These are phyloP conservation scores for Epichloe baconii DNA, from an alignment of 2,329 filamentous ascomycete species.

Conservation along the genomic window DNA sequence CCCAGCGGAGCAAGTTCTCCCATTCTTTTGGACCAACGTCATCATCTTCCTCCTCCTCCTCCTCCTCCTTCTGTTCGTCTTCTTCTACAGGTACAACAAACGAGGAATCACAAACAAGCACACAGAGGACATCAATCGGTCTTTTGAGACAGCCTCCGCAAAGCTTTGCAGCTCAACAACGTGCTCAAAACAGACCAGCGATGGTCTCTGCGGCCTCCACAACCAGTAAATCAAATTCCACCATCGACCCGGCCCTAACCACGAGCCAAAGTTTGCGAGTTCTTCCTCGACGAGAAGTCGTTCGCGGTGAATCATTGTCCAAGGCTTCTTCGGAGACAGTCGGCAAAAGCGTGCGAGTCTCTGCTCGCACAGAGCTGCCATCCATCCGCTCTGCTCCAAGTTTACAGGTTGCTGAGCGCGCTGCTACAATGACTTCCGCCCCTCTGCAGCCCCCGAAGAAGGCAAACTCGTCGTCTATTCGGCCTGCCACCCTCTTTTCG, in stretches of 20 bases:
- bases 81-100: neutral
- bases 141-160: conserved; percentile 43
- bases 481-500: conserved; percentile 40
- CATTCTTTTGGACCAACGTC: conserved; percentile 1
- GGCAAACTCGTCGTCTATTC: conserved; percentile 18
- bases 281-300: conserved; percentile 16
- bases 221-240: conserved; percentile 16
- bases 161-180: conserved; percentile 54
- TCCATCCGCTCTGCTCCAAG: conserved; percentile 14
- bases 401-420: conserved; percentile 18
- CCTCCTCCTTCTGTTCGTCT: conserved; percentile 5
- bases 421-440: conserved; percentile 15
- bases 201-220: conserved; percentile 12
- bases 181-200: conserved; percentile 39
- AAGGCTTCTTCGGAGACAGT: conserved; percentile 13
- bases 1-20: conserved; percentile 2
- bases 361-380: conserved; percentile 16
- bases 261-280: conserved; percentile 19
- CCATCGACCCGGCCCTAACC: conserved; percentile 12
- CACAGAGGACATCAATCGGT: conserved; percentile 25
- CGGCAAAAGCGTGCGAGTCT: conserved; percentile 16
- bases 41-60: conserved; percentile 4
- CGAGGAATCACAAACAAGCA: conserved; percentile 21
- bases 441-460: conserved; percentile 13
- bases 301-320: conserved; percentile 12